phyloP scores from a whole-genome alignment of 805 yeast genomes.

The Candida succiphila region DNA sequence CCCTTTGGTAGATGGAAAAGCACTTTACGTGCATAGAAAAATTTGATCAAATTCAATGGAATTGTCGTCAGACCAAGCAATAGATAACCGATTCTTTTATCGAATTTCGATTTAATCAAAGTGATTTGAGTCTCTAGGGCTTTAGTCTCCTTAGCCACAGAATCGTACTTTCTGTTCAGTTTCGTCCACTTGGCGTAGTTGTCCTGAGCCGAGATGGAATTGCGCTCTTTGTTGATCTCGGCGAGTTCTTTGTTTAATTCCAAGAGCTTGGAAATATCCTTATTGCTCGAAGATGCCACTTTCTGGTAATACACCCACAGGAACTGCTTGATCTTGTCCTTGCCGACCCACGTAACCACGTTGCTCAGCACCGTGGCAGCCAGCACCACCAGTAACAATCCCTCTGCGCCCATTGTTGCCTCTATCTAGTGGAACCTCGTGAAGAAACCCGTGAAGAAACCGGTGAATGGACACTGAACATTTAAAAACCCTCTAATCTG shows the following conservation, averaged over 20 bases:
- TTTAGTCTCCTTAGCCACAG: slow-evolving; percentile 42
- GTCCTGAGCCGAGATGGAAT: slow-evolving; percentile 74
- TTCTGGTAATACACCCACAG: slow-evolving; percentile 6
- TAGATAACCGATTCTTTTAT: slow-evolving; percentile 20
- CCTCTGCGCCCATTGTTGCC: slow-evolving; percentile 3
- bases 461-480: no score
- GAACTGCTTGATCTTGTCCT: slow-evolving; percentile 12
- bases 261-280: slow-evolving; percentile 19
- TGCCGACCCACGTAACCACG: slow-evolving; percentile 26
- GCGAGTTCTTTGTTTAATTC: slow-evolving; percentile 33
- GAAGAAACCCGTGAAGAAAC: no score
- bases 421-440: no score
- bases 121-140: slow-evolving; percentile 28
- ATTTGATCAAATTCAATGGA: slow-evolving; percentile 38
- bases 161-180: slow-evolving; percentile 62
- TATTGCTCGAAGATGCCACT: slow-evolving; percentile 28
- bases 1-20: slow-evolving; percentile 52
- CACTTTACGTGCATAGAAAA: slow-evolving; percentile 42
- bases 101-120: slow-evolving; percentile 24
- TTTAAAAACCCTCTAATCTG: no score
- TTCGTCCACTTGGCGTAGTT: slow-evolving; percentile 96
- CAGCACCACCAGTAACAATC: slow-evolving; percentile 24
- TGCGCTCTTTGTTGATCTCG: slow-evolving; percentile 40
- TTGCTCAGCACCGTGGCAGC: slow-evolving; percentile 27
- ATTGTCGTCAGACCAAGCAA: slow-evolving; percentile 31